Percentiles rank a stretch among this genome's conserved stretches.
phyloP scores from a whole-genome alignment of 495 filamentous ascomycete species.

The Sphaerosporella brunnea region DNA sequence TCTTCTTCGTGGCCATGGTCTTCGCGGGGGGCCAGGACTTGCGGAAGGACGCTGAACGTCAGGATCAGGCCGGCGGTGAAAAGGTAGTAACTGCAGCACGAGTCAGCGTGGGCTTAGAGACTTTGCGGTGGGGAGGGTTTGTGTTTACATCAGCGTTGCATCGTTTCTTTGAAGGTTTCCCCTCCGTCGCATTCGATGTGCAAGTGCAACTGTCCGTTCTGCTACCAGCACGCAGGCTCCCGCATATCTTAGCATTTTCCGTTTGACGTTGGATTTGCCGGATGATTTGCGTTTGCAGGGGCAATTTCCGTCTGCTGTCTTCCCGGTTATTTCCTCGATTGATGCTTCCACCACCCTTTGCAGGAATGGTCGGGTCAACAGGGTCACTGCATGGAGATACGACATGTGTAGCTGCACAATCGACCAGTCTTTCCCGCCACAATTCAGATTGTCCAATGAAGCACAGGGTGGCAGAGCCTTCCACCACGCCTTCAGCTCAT shows the following conservation, averaged over 20 bases:
- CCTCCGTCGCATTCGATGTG: not conserved
- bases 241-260: slow-evolving; percentile 8
- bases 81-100: slow-evolving; percentile 4
- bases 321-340: not conserved
- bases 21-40: not conserved
- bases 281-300: not conserved
- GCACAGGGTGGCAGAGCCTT: slow-evolving; percentile 1
- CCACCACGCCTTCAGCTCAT: slow-evolving; percentile 8
- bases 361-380: slow-evolving; percentile 5
- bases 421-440: too few relatives aligned
- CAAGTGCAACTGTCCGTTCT: slow-evolving; percentile 2
- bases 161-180: slow-evolving; percentile 2
- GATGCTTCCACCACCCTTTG: slow-evolving; percentile 5
- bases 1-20: not conserved
- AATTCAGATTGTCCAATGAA: not conserved
- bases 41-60: slow-evolving; percentile 2
- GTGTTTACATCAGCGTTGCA: slow-evolving; percentile 3
- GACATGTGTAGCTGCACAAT: slow-evolving; percentile 5
- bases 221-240: slow-evolving; percentile 7
- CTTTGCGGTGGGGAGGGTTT: not conserved
- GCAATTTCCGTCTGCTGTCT: not conserved
- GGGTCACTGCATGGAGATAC: slow-evolving; percentile 5
- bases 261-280: not conserved
- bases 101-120: not conserved
- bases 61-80: slow-evolving; percentile 7